A percentile compares a stretch with the other conserved stretches of the same genome.
Evolutionary conservation across 2,329 filamentous ascomycete genomes (phyloP).

Genomic region (Niveomyces coronatus): DNA sequence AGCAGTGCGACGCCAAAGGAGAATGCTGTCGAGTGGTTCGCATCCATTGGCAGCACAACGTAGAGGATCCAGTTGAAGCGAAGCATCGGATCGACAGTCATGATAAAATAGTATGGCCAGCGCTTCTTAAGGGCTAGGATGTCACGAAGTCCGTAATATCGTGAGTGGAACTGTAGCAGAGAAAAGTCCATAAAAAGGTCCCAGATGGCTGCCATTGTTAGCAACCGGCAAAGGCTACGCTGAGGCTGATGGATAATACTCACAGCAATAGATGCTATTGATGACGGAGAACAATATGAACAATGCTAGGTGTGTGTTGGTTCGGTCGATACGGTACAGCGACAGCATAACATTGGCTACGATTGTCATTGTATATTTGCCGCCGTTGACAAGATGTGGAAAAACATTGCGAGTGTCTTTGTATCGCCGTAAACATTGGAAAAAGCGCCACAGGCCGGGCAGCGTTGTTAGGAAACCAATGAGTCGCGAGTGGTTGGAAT

Average conservation of each 20-base stretch:
- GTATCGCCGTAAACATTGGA: slow-evolving; percentile 88
- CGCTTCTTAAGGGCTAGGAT: slow-evolving; percentile 67
- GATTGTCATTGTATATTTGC: slow-evolving; percentile 84
- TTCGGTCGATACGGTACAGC: slow-evolving; percentile 66
- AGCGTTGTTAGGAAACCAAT: slow-evolving; percentile 78
- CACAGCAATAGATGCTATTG: slow-evolving; percentile 74
- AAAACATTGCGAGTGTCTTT: slow-evolving; percentile 78
- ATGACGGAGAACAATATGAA: slow-evolving; percentile 75
- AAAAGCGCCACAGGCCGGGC: slow-evolving; percentile 79
- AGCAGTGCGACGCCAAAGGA: slow-evolving; percentile 70
- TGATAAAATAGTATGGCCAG: slow-evolving; percentile 81
- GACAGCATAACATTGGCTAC: slow-evolving; percentile 68
- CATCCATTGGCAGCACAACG: slow-evolving; percentile 66
- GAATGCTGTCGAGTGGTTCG: slow-evolving; percentile 73
- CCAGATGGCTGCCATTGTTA: slow-evolving; percentile 57
- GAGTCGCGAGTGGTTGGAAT: slow-evolving; percentile 71
- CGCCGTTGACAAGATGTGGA: slow-evolving; percentile 84
- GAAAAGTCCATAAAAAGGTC: slow-evolving; percentile 96
- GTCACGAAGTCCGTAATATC: slow-evolving; percentile 60
- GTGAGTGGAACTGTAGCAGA: slow-evolving; percentile 66
- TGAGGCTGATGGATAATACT: too few species aligned
- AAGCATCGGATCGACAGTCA: slow-evolving; percentile 72
- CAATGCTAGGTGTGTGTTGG: slow-evolving; percentile 46
- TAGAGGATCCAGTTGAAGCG: slow-evolving; percentile 95
- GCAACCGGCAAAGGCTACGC: too few species aligned